These are phyloP conservation scores for Lotmaria passim DNA, from an alignment of 208 protist genomes.

Conservation along the genomic window DNA sequence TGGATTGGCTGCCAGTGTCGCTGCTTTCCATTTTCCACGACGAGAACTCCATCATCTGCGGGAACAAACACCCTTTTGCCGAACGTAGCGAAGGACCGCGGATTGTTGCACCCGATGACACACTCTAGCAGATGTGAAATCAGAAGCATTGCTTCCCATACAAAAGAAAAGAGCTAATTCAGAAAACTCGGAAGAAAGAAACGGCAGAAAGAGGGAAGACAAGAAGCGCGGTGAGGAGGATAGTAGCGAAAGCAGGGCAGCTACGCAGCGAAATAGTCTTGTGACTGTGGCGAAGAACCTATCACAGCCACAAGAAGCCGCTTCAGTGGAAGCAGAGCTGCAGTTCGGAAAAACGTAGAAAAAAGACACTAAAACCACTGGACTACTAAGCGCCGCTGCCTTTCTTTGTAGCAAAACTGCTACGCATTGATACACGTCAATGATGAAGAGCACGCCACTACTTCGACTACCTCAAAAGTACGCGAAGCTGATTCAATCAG, in stretches of 20 bases:
- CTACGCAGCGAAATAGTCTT: no score
- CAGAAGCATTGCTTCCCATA: background rate
- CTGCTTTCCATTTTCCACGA: constrained; percentile 29
- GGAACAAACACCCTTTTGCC: constrained; percentile 44
- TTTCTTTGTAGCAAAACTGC: no score
- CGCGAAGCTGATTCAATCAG: no score
- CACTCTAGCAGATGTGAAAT: constrained; percentile 9
- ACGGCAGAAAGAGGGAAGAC: constrained; percentile 25
- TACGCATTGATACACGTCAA: no score
- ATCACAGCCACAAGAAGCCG: no score
- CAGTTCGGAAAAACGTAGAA: constrained; percentile 12
- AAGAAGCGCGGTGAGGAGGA: background rate
- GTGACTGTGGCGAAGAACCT: no score
- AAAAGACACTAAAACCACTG: constrained; percentile 10
- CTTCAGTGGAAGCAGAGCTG: constrained; percentile 19
- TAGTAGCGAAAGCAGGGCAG: no score
- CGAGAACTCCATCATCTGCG: constrained; percentile 50
- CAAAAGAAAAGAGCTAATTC: background rate
- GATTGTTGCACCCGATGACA: constrained; percentile 47
- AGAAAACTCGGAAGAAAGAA: constrained; percentile 4
- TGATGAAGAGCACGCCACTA: no score
- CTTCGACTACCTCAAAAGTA: no score
- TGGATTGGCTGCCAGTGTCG: constrained; percentile 55
- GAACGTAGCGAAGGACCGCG: constrained; percentile 31
- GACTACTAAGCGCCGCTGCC: background rate